Evolutionary conservation across 2,329 filamentous ascomycete genomes (phyloP), one percentile per base, ranked within the genome.

Genomic region (Fusarium vanettenii): DNA sequence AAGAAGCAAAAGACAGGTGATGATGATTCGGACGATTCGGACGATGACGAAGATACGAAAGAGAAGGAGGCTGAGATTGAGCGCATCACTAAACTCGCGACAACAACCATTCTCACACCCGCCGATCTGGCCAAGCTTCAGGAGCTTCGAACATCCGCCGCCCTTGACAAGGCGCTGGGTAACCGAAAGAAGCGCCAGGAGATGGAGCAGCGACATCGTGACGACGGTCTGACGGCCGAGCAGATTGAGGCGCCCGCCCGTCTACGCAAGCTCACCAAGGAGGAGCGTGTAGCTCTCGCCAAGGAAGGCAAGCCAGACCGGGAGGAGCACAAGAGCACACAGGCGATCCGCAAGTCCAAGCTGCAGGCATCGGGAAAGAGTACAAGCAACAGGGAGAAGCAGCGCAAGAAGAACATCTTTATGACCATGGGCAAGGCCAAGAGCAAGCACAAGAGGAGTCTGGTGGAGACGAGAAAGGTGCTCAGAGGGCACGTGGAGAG

Each of bases 361-460:
- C 97, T 97, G 89, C 91, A 92, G 79, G 89, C 91, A 2, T 91
- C 95, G 85, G 97, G 97, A 80, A 98, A 98, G 91, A 97, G 94
- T 82, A 95, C 95, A 41, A 98, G 96, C 76, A 99, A 99, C 85
- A 94, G 94, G 86, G 97, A 99, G 87, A 99, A 99, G 90, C 91
- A 94, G 48, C 89, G 96, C 77, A 95, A 94, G 89, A 99, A 99
- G 93, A 99, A 99, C 84, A 97, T 99, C 85, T 82, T 99, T 79
- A 99, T 99, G 97, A 98, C 96, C 43, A 85, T 99, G 70, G 94
- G 96, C 69, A 98, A 99, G 88, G 97, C 97, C 13, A 97, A 97
- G 88, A 90, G 89, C 76, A 99, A 98, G 89, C 93, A 97, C 80
- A 98, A 98, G 92, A 90, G 95, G 80, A 98, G 95, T 89, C 86